Base-by-base conservation (phyloP, 192 early-diverging fungal species). In the Rhizophagus prolifer region DNA sequence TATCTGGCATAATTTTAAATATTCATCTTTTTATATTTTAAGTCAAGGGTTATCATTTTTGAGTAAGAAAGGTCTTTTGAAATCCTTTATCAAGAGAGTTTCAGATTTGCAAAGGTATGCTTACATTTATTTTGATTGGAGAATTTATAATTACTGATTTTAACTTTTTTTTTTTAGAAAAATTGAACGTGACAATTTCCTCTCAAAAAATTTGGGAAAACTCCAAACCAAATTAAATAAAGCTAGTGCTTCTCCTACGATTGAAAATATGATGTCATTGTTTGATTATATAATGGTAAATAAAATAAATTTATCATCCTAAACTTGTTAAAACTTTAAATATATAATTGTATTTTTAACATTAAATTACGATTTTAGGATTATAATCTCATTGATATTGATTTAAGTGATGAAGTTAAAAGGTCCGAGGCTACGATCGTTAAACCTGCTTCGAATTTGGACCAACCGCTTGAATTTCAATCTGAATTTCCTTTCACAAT, bases 211-310 rank as follows among this genome's bases (percentile, higher is more conserved):
- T 19, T 4, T 54, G 50, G 19, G 4, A 54, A 54, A 54, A 6
- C 50, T 72, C 25, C 47, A 41, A 60, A 54, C 0, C 1, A 31
- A 23, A 34, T 21, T 74, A 62, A 16, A 62, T 31, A 31, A 41
- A 61, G 31, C 58, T 28, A 31, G 26, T 19, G 1, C 26, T 8
- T 12, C 25, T 58, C 25, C 41, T 3, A 65, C 61, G 8, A 66
- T 60, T 28, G 12, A n/a, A 14, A 65, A 63, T 21, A 65, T 75
- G 14, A 65, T 30, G n/a, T 31, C 72, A 28, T 61, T 74, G 6
- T 74, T 74, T 41, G 59, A 62, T 62, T 74, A 41, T 58, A 62
- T 74, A 16, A 28, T 50, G 60, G 59, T 58, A 46, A 36, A 25
- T 8, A 19, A 70, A 12, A 26, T 70, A 70, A 12, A 26, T 70